Percentiles rank a stretch among this genome's conserved stretches.
These are phyloP conservation scores for Solanum ossicruentum DNA, from an alignment of 257 asterid species.

Conservation along the genomic window DNA sequence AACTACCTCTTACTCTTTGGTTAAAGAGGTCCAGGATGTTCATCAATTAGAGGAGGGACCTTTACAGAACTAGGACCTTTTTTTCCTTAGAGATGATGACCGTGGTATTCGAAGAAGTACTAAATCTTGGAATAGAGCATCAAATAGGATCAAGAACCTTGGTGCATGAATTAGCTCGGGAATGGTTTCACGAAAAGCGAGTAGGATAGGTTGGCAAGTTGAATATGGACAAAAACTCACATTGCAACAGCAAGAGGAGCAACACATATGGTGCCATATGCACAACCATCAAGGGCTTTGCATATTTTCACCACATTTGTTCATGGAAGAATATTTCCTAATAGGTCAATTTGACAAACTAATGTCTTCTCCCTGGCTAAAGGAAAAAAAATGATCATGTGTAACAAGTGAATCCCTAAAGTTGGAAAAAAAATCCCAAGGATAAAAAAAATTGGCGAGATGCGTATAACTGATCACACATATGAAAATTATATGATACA, in stretches of 20 bases:
- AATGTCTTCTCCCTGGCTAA: neutral
- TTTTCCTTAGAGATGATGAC: conserved; percentile 19
- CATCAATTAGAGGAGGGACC: conserved; percentile 30
- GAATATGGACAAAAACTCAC: conserved; percentile 14
- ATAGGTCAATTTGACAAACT: neutral
- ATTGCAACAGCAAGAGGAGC: conserved; percentile 82
- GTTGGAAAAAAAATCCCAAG: neutral
- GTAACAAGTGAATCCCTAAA: neutral
- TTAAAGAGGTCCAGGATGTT: conserved; percentile 27
- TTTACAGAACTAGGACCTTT: conserved; percentile 31
- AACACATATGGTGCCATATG: neutral
- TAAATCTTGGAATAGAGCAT: conserved; percentile 37
- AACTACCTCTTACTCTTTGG: neutral
- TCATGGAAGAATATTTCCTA: no score
- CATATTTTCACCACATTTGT: no score
- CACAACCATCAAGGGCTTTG: no score
- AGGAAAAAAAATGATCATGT: neutral
- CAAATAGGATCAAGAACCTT: neutral
- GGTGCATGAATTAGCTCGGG: no score
- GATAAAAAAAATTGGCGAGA: no score
- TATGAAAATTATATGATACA: no score
- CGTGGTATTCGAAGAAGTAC: conserved; percentile 18
- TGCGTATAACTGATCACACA: no score
- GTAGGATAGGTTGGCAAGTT: no score
- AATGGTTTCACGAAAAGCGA: no score